These are phyloP conservation scores for Tetradesmus lagerheimii DNA, from an alignment of 139 green algal species.

Conservation along the genomic window DNA sequence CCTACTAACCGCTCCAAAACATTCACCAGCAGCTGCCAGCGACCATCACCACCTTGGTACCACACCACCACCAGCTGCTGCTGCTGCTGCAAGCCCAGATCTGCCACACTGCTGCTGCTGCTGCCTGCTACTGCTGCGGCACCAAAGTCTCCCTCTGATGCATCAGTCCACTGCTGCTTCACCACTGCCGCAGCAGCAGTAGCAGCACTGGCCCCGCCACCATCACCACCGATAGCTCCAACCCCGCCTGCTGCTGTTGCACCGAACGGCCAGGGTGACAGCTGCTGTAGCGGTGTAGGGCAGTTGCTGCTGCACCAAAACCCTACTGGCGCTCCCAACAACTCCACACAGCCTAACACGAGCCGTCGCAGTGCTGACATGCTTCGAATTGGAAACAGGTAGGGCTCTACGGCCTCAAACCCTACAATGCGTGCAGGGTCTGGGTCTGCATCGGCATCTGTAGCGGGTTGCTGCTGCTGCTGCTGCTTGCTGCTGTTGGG, in stretches of 20 bases:
- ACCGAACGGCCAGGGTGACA: neutral
- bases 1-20: conserved; percentile 19
- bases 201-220: too few species aligned
- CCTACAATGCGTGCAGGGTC: conserved; percentile 39
- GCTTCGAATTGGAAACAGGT: conserved; percentile 52
- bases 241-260: neutral
- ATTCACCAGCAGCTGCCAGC: conserved; percentile 11
- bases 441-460: neutral
- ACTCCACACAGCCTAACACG: conserved; percentile 58
- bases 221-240: neutral
- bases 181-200: neutral
- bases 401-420: conserved; percentile 50
- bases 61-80: conserved; percentile 10
- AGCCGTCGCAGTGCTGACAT: conserved; percentile 51
- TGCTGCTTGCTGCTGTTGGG: neutral
- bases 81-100: neutral
- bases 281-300: neutral
- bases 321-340: conserved; percentile 72
- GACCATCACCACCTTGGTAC: conserved; percentile 1
- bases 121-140: neutral
- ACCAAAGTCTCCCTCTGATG: neutral
- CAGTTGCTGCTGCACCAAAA: conserved; percentile 54
- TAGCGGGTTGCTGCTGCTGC: neutral
- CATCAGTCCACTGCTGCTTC: conserved; percentile 2
- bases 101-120: neutral